Base-by-base conservation (phyloP, 805 yeast genomes). In the Sugiyamaella qingdaonensis region DNA sequence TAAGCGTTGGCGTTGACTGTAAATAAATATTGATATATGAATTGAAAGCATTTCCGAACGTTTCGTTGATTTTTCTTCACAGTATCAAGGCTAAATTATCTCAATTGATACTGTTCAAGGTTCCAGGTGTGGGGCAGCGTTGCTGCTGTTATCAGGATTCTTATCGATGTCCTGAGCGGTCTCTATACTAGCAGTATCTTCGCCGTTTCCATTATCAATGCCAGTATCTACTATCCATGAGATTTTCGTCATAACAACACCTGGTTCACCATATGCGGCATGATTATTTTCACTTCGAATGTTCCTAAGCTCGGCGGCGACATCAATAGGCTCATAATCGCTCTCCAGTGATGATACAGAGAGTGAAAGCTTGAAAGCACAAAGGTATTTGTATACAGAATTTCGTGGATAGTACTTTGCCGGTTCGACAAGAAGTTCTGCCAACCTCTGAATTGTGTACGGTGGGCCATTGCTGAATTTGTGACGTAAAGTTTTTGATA, bases 381-480 rank as follows among this genome's bases (percentile, higher is more conserved):
- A 51, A 19, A 65, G 48, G 32, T 51, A 67, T 57, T 66, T 66
- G 36, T 60, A 61, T 10, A 62, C 52, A 34, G 48, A 46, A n/a
- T 48, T 29, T n/a, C 49, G 46, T 1, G 58, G 36, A 45, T 67
- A 65, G 48, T 57, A 58, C 45, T 53, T 50, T 24, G 52, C 52
- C 8, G 72, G 71, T 4, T 58, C 53, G 5, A 53, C 33, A 21
- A 70, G 57, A 35, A 71, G 60, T 53, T 71, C 76, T 4, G 70
- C 68, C 29, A 71, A 43, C 21, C 75, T 58, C 55, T 71, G 74
- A 7, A 72, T 39, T 7, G 75, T 70, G 53, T 66, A 71, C 1
- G 76, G 75, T 8, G 75, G 73, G n/a, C 50, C 53, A 9, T 49
- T 54, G 11, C 56, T 45, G 50, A 66, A 66, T 18, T 56, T 42